Percentiles rank a stretch among this genome's conserved stretches.
Evolutionary conservation across 1,284 basidiomycete species (phyloP).

Genomic region (Sanguinoderma infundibulare): DNA sequence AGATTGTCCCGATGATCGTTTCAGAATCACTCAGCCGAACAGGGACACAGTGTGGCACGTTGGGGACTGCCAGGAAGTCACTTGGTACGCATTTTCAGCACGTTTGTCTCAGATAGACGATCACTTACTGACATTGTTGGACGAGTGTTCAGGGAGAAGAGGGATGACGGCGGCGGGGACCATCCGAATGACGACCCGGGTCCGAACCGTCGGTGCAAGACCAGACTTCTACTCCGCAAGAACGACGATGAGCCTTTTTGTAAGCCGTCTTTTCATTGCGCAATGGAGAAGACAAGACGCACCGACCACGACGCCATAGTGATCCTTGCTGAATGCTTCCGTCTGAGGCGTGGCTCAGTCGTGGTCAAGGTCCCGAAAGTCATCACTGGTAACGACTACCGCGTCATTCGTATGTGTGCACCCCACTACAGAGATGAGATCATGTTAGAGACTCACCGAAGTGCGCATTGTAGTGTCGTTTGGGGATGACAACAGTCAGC

Average conservation of each 20-base stretch:
- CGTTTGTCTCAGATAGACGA: too few species aligned
- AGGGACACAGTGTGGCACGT: too few species aligned
- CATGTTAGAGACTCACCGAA: not conserved
- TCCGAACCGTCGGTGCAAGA: not conserved
- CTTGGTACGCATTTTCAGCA: too few species aligned
- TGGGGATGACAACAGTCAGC: not conserved
- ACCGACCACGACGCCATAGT: not conserved
- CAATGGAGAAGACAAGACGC: not conserved
- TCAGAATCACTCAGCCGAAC: too few species aligned
- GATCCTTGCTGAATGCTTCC: not conserved
- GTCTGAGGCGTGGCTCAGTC: not conserved
- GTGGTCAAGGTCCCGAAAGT: not conserved
- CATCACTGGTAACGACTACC: not conserved
- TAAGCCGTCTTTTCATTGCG: not conserved
- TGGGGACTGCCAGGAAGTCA: too few species aligned
- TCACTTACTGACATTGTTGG: too few species aligned
- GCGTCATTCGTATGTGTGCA: not conserved
- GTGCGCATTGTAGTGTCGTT: not conserved
- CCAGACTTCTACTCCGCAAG: not conserved
- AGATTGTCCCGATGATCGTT: conserved; percentile 22
- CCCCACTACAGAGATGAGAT: not conserved
- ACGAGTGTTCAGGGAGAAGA: not conserved
- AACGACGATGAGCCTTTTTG: not conserved
- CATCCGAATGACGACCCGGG: not conserved
- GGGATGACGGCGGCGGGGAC: not conserved